Percentiles rank a stretch among this genome's conserved stretches.
These are phyloP conservation scores for Coffea canephora DNA, from an alignment of 257 asterid species.

Conservation along the genomic window DNA sequence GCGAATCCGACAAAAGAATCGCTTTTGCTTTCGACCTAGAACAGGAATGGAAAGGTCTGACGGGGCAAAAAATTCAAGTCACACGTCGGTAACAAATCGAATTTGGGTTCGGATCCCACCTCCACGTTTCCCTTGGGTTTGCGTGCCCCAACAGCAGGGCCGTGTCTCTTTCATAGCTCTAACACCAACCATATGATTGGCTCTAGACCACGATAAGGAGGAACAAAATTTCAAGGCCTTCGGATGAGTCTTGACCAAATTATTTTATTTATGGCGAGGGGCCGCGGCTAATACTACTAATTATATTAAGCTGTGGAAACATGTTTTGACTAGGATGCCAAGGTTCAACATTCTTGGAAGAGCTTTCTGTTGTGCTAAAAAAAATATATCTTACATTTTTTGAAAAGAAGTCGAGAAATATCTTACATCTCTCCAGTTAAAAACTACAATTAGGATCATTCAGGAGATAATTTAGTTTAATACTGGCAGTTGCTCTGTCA, in stretches of 20 bases:
- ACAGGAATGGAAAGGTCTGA: not conserved
- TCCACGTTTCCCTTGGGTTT: constrained; percentile 17
- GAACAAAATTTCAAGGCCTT: not conserved
- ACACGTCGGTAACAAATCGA: constrained; percentile 5
- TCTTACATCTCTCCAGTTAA: not conserved
- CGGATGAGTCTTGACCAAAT: constrained; percentile 10
- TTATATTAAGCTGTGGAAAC: not conserved
- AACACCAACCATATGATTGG: not conserved
- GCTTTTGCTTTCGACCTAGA: not conserved
- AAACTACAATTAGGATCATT: not conserved
- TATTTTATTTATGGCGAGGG: no score
- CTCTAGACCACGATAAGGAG: not conserved
- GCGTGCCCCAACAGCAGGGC: constrained; percentile 16
- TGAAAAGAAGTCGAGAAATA: not conserved
- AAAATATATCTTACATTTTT: not conserved
- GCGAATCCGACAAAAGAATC: not conserved
- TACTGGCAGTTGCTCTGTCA: not conserved
- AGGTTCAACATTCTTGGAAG: not conserved
- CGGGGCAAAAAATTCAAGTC: not conserved
- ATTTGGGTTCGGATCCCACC: not conserved
- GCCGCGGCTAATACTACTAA: no score
- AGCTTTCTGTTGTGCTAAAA: not conserved
- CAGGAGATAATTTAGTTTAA: not conserved
- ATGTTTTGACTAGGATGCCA: not conserved
- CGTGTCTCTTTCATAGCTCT: constrained; percentile 8